Evolutionary conservation across 495 filamentous ascomycete genomes (phyloP).

Genomic region (Penicillium cinerascens): DNA sequence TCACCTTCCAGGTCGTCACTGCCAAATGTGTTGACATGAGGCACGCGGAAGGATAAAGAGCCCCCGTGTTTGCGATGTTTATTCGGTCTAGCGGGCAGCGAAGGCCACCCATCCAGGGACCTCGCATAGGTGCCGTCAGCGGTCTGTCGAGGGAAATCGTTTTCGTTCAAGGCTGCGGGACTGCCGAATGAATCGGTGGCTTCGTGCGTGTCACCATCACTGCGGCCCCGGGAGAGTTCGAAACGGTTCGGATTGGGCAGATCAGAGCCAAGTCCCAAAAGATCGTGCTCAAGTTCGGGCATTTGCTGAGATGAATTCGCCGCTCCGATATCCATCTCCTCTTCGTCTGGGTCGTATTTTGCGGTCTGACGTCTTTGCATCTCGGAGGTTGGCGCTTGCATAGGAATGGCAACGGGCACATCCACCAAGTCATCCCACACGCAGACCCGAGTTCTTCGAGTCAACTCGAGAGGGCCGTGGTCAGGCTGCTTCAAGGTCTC

Average conservation of each 20-base stretch:
- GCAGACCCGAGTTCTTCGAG: slow-evolving; percentile 82
- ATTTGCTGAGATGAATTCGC: slow-evolving; percentile 57
- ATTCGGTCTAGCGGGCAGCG: slow-evolving; percentile 30
- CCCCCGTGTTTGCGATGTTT: slow-evolving; percentile 41
- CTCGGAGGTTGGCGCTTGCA: slow-evolving; percentile 72
- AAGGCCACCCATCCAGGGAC: slow-evolving; percentile 40
- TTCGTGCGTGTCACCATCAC: slow-evolving; percentile 39
- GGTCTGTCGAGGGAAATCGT: slow-evolving; percentile 29
- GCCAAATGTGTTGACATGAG: slow-evolving; percentile 44
- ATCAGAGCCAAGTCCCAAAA: slow-evolving; percentile 69
- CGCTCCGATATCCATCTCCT: slow-evolving; percentile 87
- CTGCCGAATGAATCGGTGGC: slow-evolving; percentile 34
- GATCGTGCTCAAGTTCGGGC: slow-evolving; percentile 53
- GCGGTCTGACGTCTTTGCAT: slow-evolving; percentile 60
- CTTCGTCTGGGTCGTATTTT: slow-evolving; percentile 51
- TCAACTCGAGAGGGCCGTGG: slow-evolving; percentile 91
- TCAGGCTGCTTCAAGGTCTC: slow-evolving; percentile 90
- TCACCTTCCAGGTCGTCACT: slow-evolving; percentile 86
- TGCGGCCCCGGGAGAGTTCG: slow-evolving; percentile 62
- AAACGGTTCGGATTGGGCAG: slow-evolving; percentile 82
- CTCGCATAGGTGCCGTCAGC: slow-evolving; percentile 27
- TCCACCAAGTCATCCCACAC: slow-evolving; percentile 99
- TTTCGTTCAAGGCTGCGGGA: slow-evolving; percentile 33
- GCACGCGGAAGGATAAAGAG: slow-evolving; percentile 36
- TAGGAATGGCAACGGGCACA: slow-evolving; percentile 86